Conservation (phyloP, 2,329 filamentous ascomycete species). For the Phyllosticta capitalensis region DNA sequence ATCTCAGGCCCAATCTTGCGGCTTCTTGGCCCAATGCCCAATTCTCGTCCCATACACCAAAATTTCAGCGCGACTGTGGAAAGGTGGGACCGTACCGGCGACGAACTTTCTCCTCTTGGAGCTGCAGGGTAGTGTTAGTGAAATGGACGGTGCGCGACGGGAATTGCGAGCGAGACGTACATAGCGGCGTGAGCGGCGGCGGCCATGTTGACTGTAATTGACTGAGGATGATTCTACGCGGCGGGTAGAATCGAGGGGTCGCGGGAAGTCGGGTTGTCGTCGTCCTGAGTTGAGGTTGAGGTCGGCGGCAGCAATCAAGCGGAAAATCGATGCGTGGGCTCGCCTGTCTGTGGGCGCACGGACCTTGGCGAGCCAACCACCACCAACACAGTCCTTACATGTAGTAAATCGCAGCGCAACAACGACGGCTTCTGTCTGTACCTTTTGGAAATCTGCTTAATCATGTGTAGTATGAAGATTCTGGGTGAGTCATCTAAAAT, state of each 20-base stretch:
- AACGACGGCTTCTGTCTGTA: too few species aligned
- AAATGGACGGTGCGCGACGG: neutral
- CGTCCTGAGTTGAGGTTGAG: conserved; percentile 18
- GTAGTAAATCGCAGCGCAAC: too few species aligned
- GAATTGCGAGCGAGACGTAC: conserved; percentile 21
- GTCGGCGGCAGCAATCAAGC: conserved; percentile 5
- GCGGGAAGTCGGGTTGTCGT: conserved; percentile 19
- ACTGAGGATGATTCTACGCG: conserved; percentile 24
- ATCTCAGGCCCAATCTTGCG: neutral
- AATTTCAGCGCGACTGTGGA: conserved; percentile 8
- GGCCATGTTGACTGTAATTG: conserved; percentile 30
- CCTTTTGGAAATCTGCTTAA: too few species aligned
- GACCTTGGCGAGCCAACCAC: too few species aligned
- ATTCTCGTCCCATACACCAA: neutral
- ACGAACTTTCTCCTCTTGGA: conserved; percentile 75
- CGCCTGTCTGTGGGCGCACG: neutral
- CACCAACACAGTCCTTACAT: too few species aligned
- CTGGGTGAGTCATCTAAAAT: too few species aligned
- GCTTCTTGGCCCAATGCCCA: neutral
- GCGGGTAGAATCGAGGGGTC: conserved; percentile 21
- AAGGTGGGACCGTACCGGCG: conserved; percentile 31
- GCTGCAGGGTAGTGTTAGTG: conserved; percentile 40
- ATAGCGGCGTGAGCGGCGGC: conserved; percentile 31
- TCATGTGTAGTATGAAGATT: too few species aligned
- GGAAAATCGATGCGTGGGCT: neutral